These are phyloP conservation scores for Aureobasidium leucospermi DNA, from an alignment of 2,329 filamentous ascomycete species.

Conservation along the genomic window DNA sequence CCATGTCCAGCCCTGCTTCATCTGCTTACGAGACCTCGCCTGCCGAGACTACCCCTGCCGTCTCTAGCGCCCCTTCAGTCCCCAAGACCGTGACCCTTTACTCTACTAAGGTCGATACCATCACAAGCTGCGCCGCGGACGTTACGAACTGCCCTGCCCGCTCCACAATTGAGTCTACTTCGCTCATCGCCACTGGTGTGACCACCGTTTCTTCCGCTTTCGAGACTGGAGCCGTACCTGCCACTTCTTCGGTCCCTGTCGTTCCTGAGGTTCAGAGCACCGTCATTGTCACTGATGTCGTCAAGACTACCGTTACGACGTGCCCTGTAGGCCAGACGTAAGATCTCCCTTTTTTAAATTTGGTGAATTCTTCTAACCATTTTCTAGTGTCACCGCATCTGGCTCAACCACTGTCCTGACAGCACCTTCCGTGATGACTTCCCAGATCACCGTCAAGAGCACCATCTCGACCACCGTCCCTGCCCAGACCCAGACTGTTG, in stretches of 20 bases:
- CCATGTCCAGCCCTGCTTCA: not conserved
- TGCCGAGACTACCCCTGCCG: slow-evolving; percentile 11
- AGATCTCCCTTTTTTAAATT: not conserved
- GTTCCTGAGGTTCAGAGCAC: slow-evolving; percentile 10
- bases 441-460: slow-evolving; percentile 18
- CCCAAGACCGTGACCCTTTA: slow-evolving; percentile 20
- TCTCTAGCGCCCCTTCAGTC: slow-evolving; percentile 8
- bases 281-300: slow-evolving; percentile 9
- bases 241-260: slow-evolving; percentile 10
- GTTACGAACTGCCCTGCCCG: slow-evolving; percentile 27
- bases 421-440: slow-evolving; percentile 13
- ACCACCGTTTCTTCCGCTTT: slow-evolving; percentile 15
- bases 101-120: slow-evolving; percentile 15
- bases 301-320: slow-evolving; percentile 12
- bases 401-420: slow-evolving; percentile 17
- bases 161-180: slow-evolving; percentile 4
- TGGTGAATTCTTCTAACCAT: not conserved
- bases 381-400: not conserved
- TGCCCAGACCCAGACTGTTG: slow-evolving; percentile 12
- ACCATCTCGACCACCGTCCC: slow-evolving; percentile 18
- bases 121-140: slow-evolving; percentile 14
- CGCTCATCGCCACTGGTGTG: slow-evolving; percentile 14
- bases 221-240: slow-evolving; percentile 5
- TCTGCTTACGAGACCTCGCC: slow-evolving; percentile 14
- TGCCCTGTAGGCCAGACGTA: slow-evolving; percentile 9